A percentile compares a stretch with the other conserved stretches of the same genome.
Conservation (phyloP, 2,329 filamentous ascomycete genomes). For the Xylariaceae sp. region DNA sequence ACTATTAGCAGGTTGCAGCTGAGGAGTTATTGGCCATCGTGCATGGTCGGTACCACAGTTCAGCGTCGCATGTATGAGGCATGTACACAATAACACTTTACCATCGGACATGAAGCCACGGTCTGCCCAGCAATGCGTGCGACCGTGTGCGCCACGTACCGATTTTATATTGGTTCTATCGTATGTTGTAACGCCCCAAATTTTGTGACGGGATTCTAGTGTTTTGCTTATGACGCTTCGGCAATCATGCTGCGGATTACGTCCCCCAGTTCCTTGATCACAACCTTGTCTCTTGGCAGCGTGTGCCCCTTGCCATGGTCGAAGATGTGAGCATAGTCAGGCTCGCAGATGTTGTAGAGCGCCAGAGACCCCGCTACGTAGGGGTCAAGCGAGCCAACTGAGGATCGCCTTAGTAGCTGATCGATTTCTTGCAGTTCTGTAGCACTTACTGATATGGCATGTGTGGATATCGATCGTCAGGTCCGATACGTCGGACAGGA, state of each 20-base stretch:
- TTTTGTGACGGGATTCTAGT: not conserved
- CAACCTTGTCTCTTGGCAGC: conserved; percentile 50
- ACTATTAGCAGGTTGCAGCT: too few species aligned
- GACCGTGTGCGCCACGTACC: not conserved
- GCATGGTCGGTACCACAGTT: not conserved
- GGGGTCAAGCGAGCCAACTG: conserved; percentile 53
- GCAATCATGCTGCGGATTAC: conserved; percentile 38
- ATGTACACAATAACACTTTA: too few species aligned
- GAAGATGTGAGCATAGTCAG: conserved; percentile 56
- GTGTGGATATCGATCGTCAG: conserved; percentile 49
- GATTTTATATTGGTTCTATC: conserved; percentile 3
- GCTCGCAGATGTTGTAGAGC: conserved; percentile 58
- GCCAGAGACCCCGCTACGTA: conserved; percentile 59
- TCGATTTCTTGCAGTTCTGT: not conserved
- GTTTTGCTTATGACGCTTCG: conserved; percentile 17
- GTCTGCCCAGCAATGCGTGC: too few species aligned
- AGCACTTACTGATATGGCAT: conserved; percentile 45
- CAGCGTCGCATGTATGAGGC: not conserved
- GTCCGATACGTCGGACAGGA: conserved; percentile 48
- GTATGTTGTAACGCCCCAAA: not conserved
- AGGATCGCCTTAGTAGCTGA: conserved; percentile 20
- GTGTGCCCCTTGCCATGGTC: conserved; percentile 64
- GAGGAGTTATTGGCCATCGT: too few species aligned
- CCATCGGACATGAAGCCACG: too few species aligned
- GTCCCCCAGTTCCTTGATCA: conserved; percentile 45